Base-by-base conservation (phyloP, 2,329 filamentous ascomycete species). In the Tolypocladium endophyticum region DNA sequence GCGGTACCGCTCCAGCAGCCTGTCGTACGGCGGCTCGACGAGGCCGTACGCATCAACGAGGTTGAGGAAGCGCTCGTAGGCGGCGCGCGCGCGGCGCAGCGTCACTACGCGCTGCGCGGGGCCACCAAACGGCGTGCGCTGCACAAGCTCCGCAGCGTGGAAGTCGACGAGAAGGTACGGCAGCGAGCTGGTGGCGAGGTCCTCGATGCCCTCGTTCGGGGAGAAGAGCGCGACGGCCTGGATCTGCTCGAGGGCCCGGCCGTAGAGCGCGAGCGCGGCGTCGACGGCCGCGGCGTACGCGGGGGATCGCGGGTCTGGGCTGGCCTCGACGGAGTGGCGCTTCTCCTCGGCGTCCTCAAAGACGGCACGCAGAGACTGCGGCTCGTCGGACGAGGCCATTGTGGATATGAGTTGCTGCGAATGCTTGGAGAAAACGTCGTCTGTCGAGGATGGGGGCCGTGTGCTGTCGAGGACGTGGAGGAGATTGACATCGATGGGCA, bases 161-260 rank as follows among this genome's bases (percentile, higher is more conserved):
- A 87, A 91, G 72, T 88, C 82, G 62, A 92, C 83, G 28, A 91
- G 81, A 62, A 99, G 81, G 72, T 93, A 96, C 75, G 91, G 90
- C 38, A 99, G 76, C 68, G 96, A 87, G n/a, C 82, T 81, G 1
- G 93, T 95, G 18, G 89, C 79, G 38, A 97, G 77, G 75, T 99
- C 94, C 62, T 99, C 94, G 45, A 93, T 74, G 0, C 84, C 82
- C 73, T 99, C 94, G 74, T 99, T 99, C 41, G 86, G 81, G 66
- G 91, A 96, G 81, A 97, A 97, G 58, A 99, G 79, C 0, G 89
- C 87, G 33, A 94, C 79, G 61, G 85, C 81, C 64, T 84, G 79
- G 64, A 90, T 84, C 59, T 89, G 83, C 61, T 83, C 78, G 61
- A 88, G 79, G 72, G 89, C 92, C 71, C 88, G 80, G 68, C 88